Conservation (phyloP, 176 grass and related monocot species). For the Pontederia paniculata region DNA sequence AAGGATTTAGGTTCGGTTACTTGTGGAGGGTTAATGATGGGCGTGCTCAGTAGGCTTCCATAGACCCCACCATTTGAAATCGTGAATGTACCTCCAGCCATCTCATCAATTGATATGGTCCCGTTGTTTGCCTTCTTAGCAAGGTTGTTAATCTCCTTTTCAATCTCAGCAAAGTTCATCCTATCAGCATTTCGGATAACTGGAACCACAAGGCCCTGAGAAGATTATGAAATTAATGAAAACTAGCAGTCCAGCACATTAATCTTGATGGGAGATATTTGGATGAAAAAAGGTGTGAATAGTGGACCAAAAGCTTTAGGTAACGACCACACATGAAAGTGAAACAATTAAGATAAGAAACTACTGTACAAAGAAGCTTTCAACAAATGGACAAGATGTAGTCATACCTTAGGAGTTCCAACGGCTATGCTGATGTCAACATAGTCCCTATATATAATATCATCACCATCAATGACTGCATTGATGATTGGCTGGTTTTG, state of each 20-base stretch:
- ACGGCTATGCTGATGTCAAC: conserved; percentile 91
- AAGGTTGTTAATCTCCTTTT: conserved; percentile 67
- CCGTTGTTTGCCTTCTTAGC: conserved; percentile 74
- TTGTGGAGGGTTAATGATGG: conserved; percentile 81
- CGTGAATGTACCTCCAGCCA: conserved; percentile 84
- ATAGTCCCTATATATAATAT: conserved; percentile 97
- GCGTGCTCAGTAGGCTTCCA: conserved; percentile 75
- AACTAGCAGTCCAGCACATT: no score
- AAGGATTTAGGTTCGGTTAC: conserved; percentile 13
- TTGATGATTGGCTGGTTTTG: conserved; percentile 95
- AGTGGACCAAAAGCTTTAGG: not conserved
- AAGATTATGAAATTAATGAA: not conserved
- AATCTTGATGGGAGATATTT: not conserved
- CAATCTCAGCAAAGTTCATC: conserved; percentile 80
- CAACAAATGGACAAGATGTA: not conserved
- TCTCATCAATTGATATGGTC: conserved; percentile 79
- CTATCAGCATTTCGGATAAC: conserved; percentile 60
- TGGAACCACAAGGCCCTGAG: conserved; percentile 66
- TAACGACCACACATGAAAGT: not conserved
- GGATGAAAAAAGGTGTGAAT: not conserved
- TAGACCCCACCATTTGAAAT: conserved; percentile 86
- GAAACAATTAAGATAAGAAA: not conserved
- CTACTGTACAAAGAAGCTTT: not conserved
- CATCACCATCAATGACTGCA: conserved; percentile 96
- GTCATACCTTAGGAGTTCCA: conserved; percentile 75